These are phyloP conservation scores for Pascua sp. DNA, from an alignment of 1,284 basidiomycete species.

Conservation along the genomic window DNA sequence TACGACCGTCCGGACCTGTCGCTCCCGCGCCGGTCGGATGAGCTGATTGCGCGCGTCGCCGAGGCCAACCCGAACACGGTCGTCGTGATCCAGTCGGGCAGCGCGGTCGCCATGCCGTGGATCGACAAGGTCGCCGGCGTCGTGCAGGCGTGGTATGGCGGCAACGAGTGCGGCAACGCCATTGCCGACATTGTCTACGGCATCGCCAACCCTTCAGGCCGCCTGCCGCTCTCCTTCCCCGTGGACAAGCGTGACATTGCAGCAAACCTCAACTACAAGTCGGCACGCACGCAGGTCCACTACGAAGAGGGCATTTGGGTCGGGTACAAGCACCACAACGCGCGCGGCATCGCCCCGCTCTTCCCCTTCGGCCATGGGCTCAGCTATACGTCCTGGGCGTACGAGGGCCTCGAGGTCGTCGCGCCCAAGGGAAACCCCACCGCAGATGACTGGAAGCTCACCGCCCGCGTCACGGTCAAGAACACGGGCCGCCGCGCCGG, in stretches of 20 bases:
- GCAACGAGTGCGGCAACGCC: constrained; percentile 74
- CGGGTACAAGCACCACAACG: constrained; percentile 75
- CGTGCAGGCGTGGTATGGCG: constrained; percentile 75
- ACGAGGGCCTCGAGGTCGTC: constrained; percentile 28
- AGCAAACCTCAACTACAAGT: constrained; percentile 62
- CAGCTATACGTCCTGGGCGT: constrained; percentile 72
- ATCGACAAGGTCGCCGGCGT: constrained; percentile 61
- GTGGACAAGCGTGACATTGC: constrained; percentile 67
- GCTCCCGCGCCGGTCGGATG: constrained; percentile 55
- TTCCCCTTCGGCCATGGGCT: constrained; percentile 80
- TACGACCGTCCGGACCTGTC: constrained; percentile 45
- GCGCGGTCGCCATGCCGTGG: constrained; percentile 73
- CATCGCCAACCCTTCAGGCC: constrained; percentile 69
- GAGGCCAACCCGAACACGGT: constrained; percentile 66
- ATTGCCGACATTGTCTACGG: constrained; percentile 76
- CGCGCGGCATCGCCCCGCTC: constrained; percentile 61
- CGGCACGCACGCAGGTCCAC: constrained; percentile 62
- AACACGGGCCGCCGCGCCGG: constrained; percentile 46
- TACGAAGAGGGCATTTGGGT: constrained; percentile 44
- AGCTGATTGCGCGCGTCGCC: constrained; percentile 63
- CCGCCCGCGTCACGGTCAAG: constrained; percentile 36
- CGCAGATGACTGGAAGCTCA: constrained; percentile 40
- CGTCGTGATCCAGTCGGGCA: constrained; percentile 72
- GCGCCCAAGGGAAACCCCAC: constrained; percentile 57
- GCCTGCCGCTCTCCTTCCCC: constrained; percentile 73